phyloP scores from a whole-genome alignment of 352 stramenopile species.

The Plasmopara muralis region DNA sequence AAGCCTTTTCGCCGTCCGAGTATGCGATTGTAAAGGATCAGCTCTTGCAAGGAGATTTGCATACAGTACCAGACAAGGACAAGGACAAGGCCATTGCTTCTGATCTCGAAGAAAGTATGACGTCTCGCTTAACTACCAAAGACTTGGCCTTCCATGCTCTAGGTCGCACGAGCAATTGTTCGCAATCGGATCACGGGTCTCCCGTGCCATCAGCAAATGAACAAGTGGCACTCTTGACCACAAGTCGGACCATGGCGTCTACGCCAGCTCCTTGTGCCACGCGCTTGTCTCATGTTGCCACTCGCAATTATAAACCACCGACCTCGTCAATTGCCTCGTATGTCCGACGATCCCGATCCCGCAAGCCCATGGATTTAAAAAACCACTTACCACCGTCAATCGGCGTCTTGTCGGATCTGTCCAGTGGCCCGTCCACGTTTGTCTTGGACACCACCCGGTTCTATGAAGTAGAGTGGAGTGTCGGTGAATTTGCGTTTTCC shows the following conservation, averaged over 20 bases:
- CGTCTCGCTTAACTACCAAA: conserved; percentile 19
- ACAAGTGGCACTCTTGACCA: conserved; percentile 7
- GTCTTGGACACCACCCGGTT: conserved; percentile 42
- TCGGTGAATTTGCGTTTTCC: conserved; percentile 66
- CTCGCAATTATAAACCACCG: conserved; percentile 10
- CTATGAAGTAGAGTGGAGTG: conserved; percentile 57
- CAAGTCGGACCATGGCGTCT: conserved; percentile 18
- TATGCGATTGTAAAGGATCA: conserved; percentile 1
- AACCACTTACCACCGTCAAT: conserved; percentile 57
- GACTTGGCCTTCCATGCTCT: conserved; percentile 29
- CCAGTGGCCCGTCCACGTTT: conserved; percentile 53
- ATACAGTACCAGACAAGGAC: conserved; percentile 10
- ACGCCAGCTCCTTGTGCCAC: conserved; percentile 24
- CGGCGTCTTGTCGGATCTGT: conserved; percentile 48
- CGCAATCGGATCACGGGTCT: conserved; percentile 21
- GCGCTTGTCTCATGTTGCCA: conserved; percentile 13
- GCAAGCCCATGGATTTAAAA: conserved; percentile 41
- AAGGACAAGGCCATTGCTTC: conserved; percentile 6
- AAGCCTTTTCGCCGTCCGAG: conserved; percentile 15
- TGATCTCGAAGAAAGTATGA: conserved; percentile 2
- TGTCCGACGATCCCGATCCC: conserved; percentile 34
- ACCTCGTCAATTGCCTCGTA: conserved; percentile 19
- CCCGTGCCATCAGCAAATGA: conserved; percentile 16
- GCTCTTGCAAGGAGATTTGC: conserved; percentile 1
- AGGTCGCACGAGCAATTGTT: conserved; percentile 18